phyloP scores from a whole-genome alignment of 2,329 filamentous ascomycete genomes.

The Botrytis byssoidea region DNA sequence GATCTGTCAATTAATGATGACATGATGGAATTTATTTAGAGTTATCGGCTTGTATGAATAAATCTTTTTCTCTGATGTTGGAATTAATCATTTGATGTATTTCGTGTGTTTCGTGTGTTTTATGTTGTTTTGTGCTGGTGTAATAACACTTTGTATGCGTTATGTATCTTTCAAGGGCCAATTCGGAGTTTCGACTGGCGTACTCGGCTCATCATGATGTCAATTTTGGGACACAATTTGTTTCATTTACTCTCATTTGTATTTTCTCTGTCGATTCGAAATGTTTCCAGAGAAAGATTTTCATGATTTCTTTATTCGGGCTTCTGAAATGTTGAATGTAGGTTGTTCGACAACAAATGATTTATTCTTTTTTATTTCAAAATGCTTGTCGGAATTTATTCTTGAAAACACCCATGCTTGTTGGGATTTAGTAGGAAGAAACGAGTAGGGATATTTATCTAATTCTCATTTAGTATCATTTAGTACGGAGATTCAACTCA shows the following conservation, averaged over 20 bases:
- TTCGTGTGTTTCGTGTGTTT: not conserved
- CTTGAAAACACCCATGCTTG: not conserved
- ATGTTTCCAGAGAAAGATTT: not conserved
- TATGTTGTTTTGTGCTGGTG: accelerated
- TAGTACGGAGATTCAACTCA: not conserved
- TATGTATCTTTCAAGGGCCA: not conserved
- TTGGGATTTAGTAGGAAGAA: not conserved
- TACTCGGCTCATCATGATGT: not conserved
- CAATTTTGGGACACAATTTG: not conserved
- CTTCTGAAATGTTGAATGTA: not conserved
- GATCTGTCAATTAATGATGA: constrained; percentile 8
- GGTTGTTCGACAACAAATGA: too few species aligned
- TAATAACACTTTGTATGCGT: not conserved
- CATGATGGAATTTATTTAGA: constrained; percentile 11
- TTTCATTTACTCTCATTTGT: not conserved
- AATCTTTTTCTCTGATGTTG: not conserved
- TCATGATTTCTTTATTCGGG: not conserved
- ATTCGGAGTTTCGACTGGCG: not conserved
- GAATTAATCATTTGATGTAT: not conserved
- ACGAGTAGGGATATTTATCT: not conserved
- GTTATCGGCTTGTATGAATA: constrained; percentile 19
- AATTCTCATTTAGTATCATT: not conserved
- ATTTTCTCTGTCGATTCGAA: accelerated
- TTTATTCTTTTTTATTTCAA: not conserved
- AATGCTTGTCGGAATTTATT: not conserved